Base-by-base conservation (phyloP, 805 yeast genomes). In the Diddensiella caesifluorescens region DNA sequence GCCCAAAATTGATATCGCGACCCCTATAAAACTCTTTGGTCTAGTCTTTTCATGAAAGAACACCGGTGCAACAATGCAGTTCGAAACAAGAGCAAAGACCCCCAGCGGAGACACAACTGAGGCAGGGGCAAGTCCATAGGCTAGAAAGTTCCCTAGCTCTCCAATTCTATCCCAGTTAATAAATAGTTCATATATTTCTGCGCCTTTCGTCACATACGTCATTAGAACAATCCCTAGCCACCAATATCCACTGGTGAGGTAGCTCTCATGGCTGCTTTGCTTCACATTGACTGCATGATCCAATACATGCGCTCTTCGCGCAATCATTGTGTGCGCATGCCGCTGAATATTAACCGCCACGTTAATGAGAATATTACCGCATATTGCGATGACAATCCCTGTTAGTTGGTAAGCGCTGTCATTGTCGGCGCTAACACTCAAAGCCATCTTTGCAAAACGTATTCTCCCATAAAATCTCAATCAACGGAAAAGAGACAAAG, bases 21-120 rank as follows among this genome's bases (percentile, higher is more conserved):
- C 66, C 0, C 77, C 78, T 2, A 53, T 12, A 1, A 69, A 32
- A 23, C 69, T 70, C 28, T 62, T 51, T 7, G 34, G 20, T 9
- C 62, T 48, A 10, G 69, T 55, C 3, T 53, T 53, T 45, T 69
- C 73, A 39, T 68, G 62, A 49, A 71, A 73, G 18, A 71, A 46
- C 1, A 72, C 55, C 0, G 77, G 77, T 0, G 77, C 77, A 18
- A 73, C 61, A 1, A 71, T 60, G 40, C 71, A 63, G 46, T 73
- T 73, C 2, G 75, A 64, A 1, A 73, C 60, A 16, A 70, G 61
- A 1, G 77, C 71, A 27, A 71, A 69, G 1, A 73, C 75, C 3
- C 77, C 77, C 23, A 73, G 45, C 0, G 77, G 75, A 3, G 74
- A 67, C 13, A 73, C 74, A 2, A 70, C 59, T 7, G 70, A 63